Evolutionary conservation across 2,329 filamentous ascomycete species (phyloP).

Genomic region (Aspergillus sp.): DNA sequence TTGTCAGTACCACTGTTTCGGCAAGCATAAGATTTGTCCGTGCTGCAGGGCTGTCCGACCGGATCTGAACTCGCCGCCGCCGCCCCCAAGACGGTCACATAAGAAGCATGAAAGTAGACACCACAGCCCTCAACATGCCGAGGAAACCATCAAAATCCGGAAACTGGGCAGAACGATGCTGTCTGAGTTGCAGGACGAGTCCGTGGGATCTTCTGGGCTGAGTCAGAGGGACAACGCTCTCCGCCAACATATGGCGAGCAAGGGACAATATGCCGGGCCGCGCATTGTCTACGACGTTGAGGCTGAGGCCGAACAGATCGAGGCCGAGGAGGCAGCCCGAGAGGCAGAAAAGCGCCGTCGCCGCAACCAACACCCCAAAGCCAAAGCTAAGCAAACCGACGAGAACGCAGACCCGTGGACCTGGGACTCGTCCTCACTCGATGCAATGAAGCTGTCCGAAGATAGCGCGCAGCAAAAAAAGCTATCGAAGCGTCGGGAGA

Average conservation of each 20-base stretch:
- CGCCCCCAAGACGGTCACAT: background rate
- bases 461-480: slow-evolving; percentile 15
- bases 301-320: slow-evolving; percentile 2
- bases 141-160: slow-evolving; percentile 20
- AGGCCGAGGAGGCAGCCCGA: background rate
- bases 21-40: slow-evolving; percentile 23
- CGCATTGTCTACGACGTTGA: slow-evolving; percentile 2
- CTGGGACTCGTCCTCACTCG: slow-evolving; percentile 31
- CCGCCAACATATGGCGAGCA: slow-evolving; percentile 4
- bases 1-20: slow-evolving; percentile 22
- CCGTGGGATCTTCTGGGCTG: background rate
- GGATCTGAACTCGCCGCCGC: slow-evolving; percentile 2
- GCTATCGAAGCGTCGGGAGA: slow-evolving; percentile 22
- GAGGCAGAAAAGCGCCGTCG: slow-evolving; percentile 1
- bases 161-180: slow-evolving; percentile 18
- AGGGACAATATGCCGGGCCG: slow-evolving; percentile 2
- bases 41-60: slow-evolving; percentile 28
- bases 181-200: slow-evolving; percentile 13
- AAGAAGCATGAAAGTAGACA: background rate
- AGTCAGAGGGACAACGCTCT: slow-evolving; percentile 5
- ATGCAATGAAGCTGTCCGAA: slow-evolving; percentile 17
- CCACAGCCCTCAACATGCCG: background rate
- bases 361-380: background rate
- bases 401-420: slow-evolving; percentile 22
- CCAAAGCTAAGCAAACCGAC: slow-evolving; percentile 6